Base-by-base conservation (phyloP, 345 rosid species). In the Arabis hirsuta region DNA sequence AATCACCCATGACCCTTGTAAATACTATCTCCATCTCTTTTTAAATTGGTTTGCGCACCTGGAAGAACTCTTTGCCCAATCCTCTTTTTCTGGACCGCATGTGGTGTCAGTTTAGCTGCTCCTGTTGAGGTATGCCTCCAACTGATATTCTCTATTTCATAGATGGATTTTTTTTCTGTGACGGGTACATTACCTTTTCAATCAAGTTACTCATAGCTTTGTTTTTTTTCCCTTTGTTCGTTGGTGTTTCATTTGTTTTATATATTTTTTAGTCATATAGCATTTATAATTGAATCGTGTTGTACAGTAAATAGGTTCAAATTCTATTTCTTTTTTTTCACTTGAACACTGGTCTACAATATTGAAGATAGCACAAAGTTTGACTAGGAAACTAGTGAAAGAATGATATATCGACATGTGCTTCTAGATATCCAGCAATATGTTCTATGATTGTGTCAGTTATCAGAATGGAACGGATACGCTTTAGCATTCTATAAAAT, bases 61-160 rank as follows among this genome's bases (percentile, higher is more conserved):
- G 78, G 96, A 90, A 81, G 90, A 93, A 80, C 84, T 90, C 64
- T 65, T 84, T 67, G 94, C 32, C 78, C 96, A 9, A 86, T 93
- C 79, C 84, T 93, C 48, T 93, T 87, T 76, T 82, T 69, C 80
- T 93, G 97, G 98, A 86, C 86, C 79, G 83, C 84, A 36, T 89
- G 94, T 74, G 90, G 88, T 77, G 92, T 93, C 70, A 93, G 90
- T 79, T 83, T 93, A 72, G 83, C 75, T 84, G 90, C 95, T 58
- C 91, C 91, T 68, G 82, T 89, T 55, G 95, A 93, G 97, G 97
- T 93, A 89, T 29, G 24, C 24, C 24, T 22, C 24, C 24, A 22
- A 22, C 24, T 22, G 24, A 22, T 22, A 48, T 19, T 43, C 22
- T 59, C 39, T 42, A 20, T 66, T 51, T 29, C 39, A 42, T 51